These are phyloP conservation scores for Entomortierella chlamydospora DNA, from an alignment of 192 early-diverging fungal genomes.

Conservation along the genomic window DNA sequence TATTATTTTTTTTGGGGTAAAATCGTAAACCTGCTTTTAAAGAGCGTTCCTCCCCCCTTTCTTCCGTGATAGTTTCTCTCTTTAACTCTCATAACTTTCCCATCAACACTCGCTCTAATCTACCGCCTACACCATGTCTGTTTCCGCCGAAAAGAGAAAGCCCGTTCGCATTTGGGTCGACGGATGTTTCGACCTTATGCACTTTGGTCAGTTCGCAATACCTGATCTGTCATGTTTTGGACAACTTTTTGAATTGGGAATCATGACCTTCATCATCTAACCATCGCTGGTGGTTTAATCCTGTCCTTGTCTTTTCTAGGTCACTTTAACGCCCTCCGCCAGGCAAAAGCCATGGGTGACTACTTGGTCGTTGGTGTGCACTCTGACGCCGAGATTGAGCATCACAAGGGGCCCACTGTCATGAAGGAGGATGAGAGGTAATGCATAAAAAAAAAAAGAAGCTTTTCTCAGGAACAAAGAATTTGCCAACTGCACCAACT, in stretches of 20 bases:
- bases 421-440: conserved; percentile 96
- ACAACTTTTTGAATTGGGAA: background rate
- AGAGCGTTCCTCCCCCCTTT: background rate
- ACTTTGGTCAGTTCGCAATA: conserved; percentile 71
- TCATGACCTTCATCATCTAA: conserved; percentile 26
- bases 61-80: too few relatives aligned
- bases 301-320: conserved; percentile 9
- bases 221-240: background rate
- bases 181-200: conserved; percentile 98
- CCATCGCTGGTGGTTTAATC: background rate
- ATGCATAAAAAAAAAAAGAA: background rate
- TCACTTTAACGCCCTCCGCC: conserved; percentile 96
- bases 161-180: conserved; percentile 82
- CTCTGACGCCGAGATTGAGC: conserved; percentile 91
- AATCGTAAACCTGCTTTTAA: background rate
- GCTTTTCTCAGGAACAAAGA: background rate
- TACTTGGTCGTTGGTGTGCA: conserved; percentile 96
- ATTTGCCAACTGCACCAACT: too few relatives aligned
- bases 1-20: conserved; percentile 10
- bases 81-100: conserved; percentile 7
- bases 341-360: conserved; percentile 97
- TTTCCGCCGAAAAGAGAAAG: conserved; percentile 45
- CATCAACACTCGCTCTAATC: background rate
- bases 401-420: conserved; percentile 96
- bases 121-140: conserved; percentile 18